Base-by-base conservation (phyloP, 2,329 filamentous ascomycete species). In the Microdochium bolleyi region DNA sequence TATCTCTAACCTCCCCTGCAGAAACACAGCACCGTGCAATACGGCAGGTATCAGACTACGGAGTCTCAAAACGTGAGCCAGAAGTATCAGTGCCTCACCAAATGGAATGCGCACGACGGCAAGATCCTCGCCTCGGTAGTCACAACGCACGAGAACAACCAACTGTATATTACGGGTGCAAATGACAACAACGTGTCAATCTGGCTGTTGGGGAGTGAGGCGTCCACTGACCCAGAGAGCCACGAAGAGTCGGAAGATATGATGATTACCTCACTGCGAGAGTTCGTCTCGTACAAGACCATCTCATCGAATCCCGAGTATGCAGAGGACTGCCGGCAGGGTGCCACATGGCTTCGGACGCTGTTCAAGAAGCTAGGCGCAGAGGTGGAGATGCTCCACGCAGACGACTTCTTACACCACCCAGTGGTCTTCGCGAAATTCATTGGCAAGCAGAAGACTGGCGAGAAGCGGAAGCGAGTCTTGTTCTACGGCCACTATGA, bases 401-500 rank as follows among this genome's bases (percentile, higher is more conserved):
- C 90, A 0, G 82, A 86, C 32, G 83, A 88, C 60, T 76, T 79
- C 27, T 61, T 67, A 13, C 86, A 89, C 61, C 97, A 97, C 64
- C 94, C 94, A 0, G 86, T 99, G n/a, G 91, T 99, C 0, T 87
- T 88, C 59, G 94, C 94, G 41, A 88, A 86, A 55, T 99, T 99
- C 66, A 82, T 82, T 48, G 91, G 87, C 3, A 94, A 85, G 68
- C 83, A 79, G 55, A 78, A 83, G 11, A 80, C 83, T 1, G 73
- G 81, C 0, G 77, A 80, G 24, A 75, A 82, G 24, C 81, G 89
- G 19, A 96, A 94, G 71, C 91, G 89, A 27, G 89, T 97, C 9
- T 73, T 99, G 0, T 99, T 99, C 67, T 99, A 99, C 64, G 94
- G 95, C 0, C 94, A 99, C 67, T 99, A 99, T 73, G 94, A 99